Base-by-base conservation (phyloP, 441 rosid species). In the Euphorbia celastroides region DNA sequence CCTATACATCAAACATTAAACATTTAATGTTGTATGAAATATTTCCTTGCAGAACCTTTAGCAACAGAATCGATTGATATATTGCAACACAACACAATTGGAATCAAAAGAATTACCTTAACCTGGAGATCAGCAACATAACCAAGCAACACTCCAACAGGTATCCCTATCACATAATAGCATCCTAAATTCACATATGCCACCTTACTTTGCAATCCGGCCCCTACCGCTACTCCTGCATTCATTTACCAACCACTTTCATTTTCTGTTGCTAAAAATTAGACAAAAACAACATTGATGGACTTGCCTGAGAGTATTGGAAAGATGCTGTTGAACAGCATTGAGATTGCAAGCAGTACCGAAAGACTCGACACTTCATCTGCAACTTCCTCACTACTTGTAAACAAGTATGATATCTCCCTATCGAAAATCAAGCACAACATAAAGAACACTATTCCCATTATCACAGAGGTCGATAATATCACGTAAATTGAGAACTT, bases 151-250 rank as follows among this genome's bases (percentile, higher is more conserved):
- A 79, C 74, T 60, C 91, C 91, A 30, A 76, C 8, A 22, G 90
- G 86, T 31, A 82, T 46, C 2, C 90, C 88, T 23, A 79, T 77
- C 6, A 74, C 19, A 67, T 88, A 84, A 61, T 86, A 86, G 71
- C 87, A 78, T 0, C 59, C 84, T 30, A 83, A 59, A 75, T 86
- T 88, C 30, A 84, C 86, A 54, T 72, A 78, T 0, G 90, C 95
- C 5, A 86, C 83, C 0, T 34, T 25, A 0, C 75, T 77, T 70
- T 88, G 92, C 81, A 83, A 72, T 36, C 92, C 89, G 5, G 92
- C 82, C 17, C 94, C 94, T 1, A 88, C 34, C 5, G 92, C 92
- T 51, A 82, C 85, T 8, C 94, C 89, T 84, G 70, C 16, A 66
- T 2, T 19, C 6, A n/a, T 5, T 48, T 16, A 44, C 13, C 6